These are phyloP conservation scores for Jasminum sambac DNA, from an alignment of 257 asterid species.

Conservation along the genomic window DNA sequence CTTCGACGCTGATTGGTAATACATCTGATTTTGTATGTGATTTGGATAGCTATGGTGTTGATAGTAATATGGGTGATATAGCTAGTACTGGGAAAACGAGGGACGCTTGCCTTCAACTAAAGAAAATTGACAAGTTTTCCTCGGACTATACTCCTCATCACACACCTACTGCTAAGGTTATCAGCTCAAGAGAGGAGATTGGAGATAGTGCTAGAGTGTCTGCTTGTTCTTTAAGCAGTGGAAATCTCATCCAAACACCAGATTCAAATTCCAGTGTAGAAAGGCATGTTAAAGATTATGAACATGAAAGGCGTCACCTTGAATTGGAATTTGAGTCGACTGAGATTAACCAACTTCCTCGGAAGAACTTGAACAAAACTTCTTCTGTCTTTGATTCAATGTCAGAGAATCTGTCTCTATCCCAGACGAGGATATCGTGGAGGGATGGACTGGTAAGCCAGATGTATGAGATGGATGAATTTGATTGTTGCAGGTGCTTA, in stretches of 20 bases:
- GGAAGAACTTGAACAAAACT: constrained; percentile 28
- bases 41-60: constrained; percentile 18
- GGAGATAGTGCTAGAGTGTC: constrained; percentile 40
- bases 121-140: constrained; percentile 19
- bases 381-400: constrained; percentile 57
- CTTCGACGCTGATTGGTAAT: constrained; percentile 30
- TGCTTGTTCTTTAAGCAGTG: constrained; percentile 40
- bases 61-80: constrained; percentile 23
- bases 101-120: constrained; percentile 26
- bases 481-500: constrained; percentile 67
- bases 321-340: constrained; percentile 33
- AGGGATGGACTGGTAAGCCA: constrained; percentile 47
- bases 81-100: constrained; percentile 28
- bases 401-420: constrained; percentile 41
- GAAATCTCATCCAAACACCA: constrained; percentile 72
- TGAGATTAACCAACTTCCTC: constrained; percentile 10
- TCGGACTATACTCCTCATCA: constrained; percentile 18
- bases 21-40: constrained; percentile 33
- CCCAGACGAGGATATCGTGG: constrained; percentile 79
- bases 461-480: constrained; percentile 43
- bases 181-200: constrained; percentile 7
- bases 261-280: constrained; percentile 48
- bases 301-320: constrained; percentile 10
- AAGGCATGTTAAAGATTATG: constrained; percentile 19
- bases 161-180: constrained; percentile 18